Evolutionary conservation across 345 rosid genomes (phyloP), one percentile per base, ranked within the genome.

Genomic region (Psidium guajava): DNA sequence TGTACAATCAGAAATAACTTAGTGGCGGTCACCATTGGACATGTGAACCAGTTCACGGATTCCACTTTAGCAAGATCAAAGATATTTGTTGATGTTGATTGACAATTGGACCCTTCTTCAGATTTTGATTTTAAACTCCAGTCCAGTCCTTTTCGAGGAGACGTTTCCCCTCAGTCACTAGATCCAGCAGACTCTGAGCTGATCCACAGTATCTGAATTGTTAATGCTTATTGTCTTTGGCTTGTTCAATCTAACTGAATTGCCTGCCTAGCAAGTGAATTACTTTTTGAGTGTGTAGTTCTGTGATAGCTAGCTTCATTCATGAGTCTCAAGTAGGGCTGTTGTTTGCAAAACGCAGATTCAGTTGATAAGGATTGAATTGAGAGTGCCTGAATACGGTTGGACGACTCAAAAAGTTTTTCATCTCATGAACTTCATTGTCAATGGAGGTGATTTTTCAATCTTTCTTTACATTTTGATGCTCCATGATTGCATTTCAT

Each of bases 321-420:
- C 53, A 12, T 2, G 57, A 82, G 52, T 54, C 13, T 58, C 54
- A 81, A 83, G 11, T 84, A 4, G 6, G 50, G 28, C 54, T 85
- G 82, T 82, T 47, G 50, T 54, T 64, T 86, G 40, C 88, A 83
- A 56, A 82, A 40, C 84, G 89, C 90, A 97, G 99, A 91, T 95
- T 86, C 99, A 96, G 89, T 88, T 97, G 84, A 89, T 96, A 50
- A 92, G 98, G 91, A 97, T 97, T 51, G 96, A 95, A 87, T 88
- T 91, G 93, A 95, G 99, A 94, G 99, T 97, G 88, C 99, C 99
- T 1, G 99, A 97, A 84, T 94, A 97, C 85, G 98, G 99, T 77
- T 96, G 99, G 99, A 97, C 98, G 6, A 97, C 96, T 25, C 99
- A 96, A 91, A 97, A 97, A 89, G 98, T 97, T 88, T 97, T 97